A percentile compares a stretch with the other conserved stretches of the same genome.
These are phyloP conservation scores for Fusarium succisae DNA, from an alignment of 2,329 filamentous ascomycete genomes.

Conservation along the genomic window DNA sequence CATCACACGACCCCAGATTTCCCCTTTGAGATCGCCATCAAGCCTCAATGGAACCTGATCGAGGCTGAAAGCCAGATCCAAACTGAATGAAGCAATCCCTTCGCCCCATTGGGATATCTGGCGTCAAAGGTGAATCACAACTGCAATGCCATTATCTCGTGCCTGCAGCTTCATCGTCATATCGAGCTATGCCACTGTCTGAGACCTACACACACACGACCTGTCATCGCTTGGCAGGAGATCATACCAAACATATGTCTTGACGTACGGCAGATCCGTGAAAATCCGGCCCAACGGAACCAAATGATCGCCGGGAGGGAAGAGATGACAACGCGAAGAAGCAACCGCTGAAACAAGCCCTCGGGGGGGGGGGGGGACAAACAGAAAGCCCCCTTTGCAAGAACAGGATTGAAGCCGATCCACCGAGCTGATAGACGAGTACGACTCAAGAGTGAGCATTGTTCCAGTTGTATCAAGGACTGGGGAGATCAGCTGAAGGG, in stretches of 20 bases:
- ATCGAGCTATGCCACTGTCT: slow-evolving; percentile 1
- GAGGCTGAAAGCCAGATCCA: background rate
- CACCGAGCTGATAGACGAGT: slow-evolving; percentile 19
- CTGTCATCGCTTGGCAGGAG: slow-evolving; percentile 20
- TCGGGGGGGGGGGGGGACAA: background rate
- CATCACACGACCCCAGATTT: background rate
- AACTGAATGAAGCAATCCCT: background rate
- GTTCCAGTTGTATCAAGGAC: slow-evolving; percentile 8
- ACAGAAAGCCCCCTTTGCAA: slow-evolving; percentile 4
- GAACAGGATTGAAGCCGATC: slow-evolving; percentile 25
- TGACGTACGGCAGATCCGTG: background rate
- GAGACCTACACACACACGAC: slow-evolving; percentile 11
- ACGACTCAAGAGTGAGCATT: slow-evolving; percentile 26
- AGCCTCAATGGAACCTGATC: background rate
- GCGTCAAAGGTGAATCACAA: background rate
- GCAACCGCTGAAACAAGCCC: slow-evolving; percentile 21
- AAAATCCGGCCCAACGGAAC: slow-evolving; percentile 6
- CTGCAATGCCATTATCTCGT: background rate
- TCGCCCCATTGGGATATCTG: background rate
- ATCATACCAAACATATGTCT: slow-evolving; percentile 2
- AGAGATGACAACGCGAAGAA: slow-evolving; percentile 40
- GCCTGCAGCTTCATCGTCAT: slow-evolving; percentile 13
- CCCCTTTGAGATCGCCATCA: background rate
- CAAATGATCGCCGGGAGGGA: slow-evolving; percentile 31
- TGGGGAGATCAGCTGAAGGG: slow-evolving; percentile 9